Evolutionary conservation across 2,329 filamentous ascomycete species (phyloP).

Genomic region (Stromatinia cepivora): DNA sequence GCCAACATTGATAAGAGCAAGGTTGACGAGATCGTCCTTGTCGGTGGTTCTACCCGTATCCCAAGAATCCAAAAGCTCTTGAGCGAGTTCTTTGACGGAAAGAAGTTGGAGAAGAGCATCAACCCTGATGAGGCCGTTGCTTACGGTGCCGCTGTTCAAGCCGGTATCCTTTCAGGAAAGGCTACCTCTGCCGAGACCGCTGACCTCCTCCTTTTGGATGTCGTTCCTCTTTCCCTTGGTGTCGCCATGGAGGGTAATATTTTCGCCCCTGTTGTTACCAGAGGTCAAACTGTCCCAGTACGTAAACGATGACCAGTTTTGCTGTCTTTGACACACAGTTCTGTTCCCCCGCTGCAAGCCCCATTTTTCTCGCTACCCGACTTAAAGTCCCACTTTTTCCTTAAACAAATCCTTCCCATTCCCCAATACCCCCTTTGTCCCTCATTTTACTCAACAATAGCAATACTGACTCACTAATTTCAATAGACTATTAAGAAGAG

Average conservation of each 20-base stretch:
- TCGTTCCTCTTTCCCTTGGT: constrained; percentile 93
- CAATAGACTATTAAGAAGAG: constrained; percentile 3
- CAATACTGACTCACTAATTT: background rate
- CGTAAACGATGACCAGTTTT: constrained; percentile 52
- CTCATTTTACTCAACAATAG: constrained; percentile 50
- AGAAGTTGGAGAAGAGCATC: constrained; percentile 99
- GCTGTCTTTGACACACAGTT: no score
- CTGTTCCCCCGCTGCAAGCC: no score
- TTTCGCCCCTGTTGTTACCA: constrained; percentile 88
- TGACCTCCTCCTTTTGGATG: constrained; percentile 93
- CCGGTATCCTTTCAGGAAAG: constrained; percentile 97
- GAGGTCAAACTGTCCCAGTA: constrained; percentile 74
- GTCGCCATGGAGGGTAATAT: constrained; percentile 99
- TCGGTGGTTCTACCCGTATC: constrained; percentile 98
- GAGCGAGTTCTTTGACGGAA: constrained; percentile 98
- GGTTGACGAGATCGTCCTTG: constrained; percentile 98
- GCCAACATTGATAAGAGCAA: constrained; percentile 81
- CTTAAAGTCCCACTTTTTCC: no score
- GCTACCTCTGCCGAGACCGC: constrained; percentile 91
- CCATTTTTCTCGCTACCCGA: no score
- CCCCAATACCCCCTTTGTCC: no score
- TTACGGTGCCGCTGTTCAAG: constrained; percentile 97
- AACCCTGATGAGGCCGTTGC: constrained; percentile 99
- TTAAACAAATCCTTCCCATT: no score
- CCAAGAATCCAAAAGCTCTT: constrained; percentile 98